phyloP scores from a whole-genome alignment of 2,329 filamentous ascomycete genomes.

The Penicillium concentricum region DNA sequence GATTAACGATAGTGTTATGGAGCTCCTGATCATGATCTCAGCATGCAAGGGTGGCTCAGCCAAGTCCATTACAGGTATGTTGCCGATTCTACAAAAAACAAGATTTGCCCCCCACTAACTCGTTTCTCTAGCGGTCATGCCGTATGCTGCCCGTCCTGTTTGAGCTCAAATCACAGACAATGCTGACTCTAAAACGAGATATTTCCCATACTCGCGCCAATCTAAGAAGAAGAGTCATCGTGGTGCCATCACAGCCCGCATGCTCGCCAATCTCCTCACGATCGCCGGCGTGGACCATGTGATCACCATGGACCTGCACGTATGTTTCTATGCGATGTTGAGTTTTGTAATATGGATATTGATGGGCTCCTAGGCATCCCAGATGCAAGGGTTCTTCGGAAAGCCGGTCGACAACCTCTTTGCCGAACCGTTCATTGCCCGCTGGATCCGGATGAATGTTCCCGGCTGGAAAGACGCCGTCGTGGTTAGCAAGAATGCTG shows the following conservation, averaged over 20 bases:
- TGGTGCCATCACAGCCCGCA: constrained; percentile 92
- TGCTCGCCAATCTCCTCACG: constrained; percentile 91
- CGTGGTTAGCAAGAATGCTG: constrained; percentile 96
- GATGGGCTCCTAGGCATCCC: constrained; percentile 60
- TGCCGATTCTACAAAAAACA: constrained; percentile 1
- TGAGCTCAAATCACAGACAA: constrained; percentile 27
- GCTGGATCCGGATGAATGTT: constrained; percentile 91
- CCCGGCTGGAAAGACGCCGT: constrained; percentile 83
- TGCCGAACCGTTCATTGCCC: constrained; percentile 89
- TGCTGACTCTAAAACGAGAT: constrained; percentile 51
- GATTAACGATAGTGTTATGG: constrained; percentile 99
- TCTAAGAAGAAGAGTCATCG: constrained; percentile 99
- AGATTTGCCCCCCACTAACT: constrained; percentile 16
- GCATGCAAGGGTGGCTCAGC: constrained; percentile 97
- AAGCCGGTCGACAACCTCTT: constrained; percentile 97
- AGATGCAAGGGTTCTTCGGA: constrained; percentile 99
- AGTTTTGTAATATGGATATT: constrained; percentile 10
- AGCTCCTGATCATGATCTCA: constrained; percentile 97
- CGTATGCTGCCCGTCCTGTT: constrained; percentile 42
- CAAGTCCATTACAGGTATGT: constrained; percentile 89
- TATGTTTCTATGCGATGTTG: constrained; percentile 38
- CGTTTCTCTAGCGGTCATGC: constrained; percentile 43
- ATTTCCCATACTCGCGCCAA: constrained; percentile 98
- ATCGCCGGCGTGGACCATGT: constrained; percentile 96
- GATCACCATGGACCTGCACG: constrained; percentile 93